A percentile compares a stretch with the other conserved stretches of the same genome.
Evolutionary conservation across 1,284 basidiomycete genomes (phyloP).

Genomic region (Pyrrhoderma lamaoense): DNA sequence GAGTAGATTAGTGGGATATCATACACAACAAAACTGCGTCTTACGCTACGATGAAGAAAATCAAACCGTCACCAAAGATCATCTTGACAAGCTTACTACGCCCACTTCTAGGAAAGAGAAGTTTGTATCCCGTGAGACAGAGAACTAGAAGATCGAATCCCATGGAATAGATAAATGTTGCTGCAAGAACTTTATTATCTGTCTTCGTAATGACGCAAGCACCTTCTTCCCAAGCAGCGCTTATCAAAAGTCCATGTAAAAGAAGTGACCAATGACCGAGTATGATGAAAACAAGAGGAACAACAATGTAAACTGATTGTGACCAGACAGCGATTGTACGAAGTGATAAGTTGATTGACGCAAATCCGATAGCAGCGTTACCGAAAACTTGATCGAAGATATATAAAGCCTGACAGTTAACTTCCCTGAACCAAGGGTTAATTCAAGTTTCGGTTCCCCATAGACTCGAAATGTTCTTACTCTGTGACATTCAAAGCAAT

Average conservation of each 20-base stretch:
- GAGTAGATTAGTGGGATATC: not conserved
- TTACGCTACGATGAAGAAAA: slow-evolving; percentile 69
- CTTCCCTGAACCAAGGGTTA: slow-evolving; percentile 33
- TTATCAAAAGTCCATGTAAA: slow-evolving; percentile 48
- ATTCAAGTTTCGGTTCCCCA: slow-evolving; percentile 8
- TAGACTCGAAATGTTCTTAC: slow-evolving; percentile 28
- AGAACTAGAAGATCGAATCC: slow-evolving; percentile 60
- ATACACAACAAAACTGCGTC: slow-evolving; percentile 24
- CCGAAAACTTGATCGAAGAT: slow-evolving; percentile 69
- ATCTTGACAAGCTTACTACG: slow-evolving; percentile 53
- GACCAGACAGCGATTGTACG: slow-evolving; percentile 74
- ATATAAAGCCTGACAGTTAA: slow-evolving; percentile 63
- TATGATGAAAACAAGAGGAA: slow-evolving; percentile 50
- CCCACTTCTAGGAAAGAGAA: slow-evolving; percentile 27
- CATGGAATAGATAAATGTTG: slow-evolving; percentile 69
- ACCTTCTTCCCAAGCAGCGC: slow-evolving; percentile 19
- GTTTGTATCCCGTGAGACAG: slow-evolving; percentile 43
- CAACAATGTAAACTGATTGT: slow-evolving; percentile 50
- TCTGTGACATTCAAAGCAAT: slow-evolving; percentile 50
- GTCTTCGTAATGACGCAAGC: slow-evolving; percentile 24
- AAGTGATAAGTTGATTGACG: slow-evolving; percentile 73
- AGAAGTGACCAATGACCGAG: slow-evolving; percentile 72
- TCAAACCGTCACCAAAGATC: slow-evolving; percentile 63
- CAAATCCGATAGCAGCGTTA: slow-evolving; percentile 64
- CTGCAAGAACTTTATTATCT: slow-evolving; percentile 31